These are phyloP conservation scores for Ustulina deusta DNA, from an alignment of 2,329 filamentous ascomycete species.

Conservation along the genomic window DNA sequence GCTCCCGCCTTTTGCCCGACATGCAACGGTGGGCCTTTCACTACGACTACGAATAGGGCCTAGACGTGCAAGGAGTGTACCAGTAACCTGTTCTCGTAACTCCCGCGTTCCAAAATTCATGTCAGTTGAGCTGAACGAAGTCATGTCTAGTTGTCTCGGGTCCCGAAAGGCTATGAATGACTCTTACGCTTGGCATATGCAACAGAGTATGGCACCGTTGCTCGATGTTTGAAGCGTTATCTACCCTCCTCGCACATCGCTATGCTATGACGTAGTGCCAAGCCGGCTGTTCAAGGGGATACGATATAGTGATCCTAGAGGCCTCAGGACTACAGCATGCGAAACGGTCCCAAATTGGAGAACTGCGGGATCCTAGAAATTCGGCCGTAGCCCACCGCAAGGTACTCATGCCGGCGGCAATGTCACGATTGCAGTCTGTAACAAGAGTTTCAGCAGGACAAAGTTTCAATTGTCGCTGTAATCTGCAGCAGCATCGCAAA, in stretches of 20 bases:
- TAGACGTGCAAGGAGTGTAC: not conserved
- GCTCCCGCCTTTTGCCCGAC: conserved; percentile 14
- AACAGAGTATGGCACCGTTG: conserved; percentile 2
- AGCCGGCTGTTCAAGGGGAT: conserved; percentile 2
- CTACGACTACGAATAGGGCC: not conserved
- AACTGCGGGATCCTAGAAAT: not conserved
- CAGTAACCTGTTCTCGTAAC: conserved; percentile 12
- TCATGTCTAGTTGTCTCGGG: conserved; percentile 1
- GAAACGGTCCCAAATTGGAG: not conserved
- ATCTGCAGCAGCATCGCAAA: conserved; percentile 3
- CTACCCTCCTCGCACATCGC: not conserved
- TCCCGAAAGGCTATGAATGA: conserved; percentile 1
- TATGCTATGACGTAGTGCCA: conserved; percentile 23
- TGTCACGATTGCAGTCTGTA: not conserved
- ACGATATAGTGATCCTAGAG: conserved; percentile 7
- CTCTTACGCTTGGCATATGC: conserved; percentile 23
- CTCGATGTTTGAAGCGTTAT: not conserved
- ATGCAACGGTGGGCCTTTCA: conserved; percentile 14
- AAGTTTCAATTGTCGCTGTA: not conserved
- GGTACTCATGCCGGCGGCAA: not conserved
- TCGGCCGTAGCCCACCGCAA: not conserved
- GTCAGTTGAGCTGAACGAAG: not conserved
- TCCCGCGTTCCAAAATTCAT: not conserved
- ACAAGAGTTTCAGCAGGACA: not conserved
- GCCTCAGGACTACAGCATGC: conserved; percentile 15